Conservation (phyloP, 2,329 filamentous ascomycete species). For the Alternaria sp. region DNA sequence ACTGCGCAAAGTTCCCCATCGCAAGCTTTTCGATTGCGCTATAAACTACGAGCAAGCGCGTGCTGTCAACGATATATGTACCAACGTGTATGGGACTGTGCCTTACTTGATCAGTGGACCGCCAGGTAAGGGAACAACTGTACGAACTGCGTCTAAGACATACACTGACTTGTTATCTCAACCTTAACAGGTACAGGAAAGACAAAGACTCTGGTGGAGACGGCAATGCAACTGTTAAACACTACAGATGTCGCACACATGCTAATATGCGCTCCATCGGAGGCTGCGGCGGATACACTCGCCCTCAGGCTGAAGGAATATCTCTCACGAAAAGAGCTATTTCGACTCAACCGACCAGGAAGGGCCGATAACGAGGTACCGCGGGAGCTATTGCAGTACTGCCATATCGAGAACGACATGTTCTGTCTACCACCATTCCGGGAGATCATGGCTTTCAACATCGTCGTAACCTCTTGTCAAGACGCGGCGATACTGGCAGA, state of each 20-base stretch:
- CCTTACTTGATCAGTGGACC: constrained; percentile 59
- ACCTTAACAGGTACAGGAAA: constrained; percentile 55
- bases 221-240: constrained; percentile 45
- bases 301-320: constrained; percentile 49
- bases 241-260: constrained; percentile 40
- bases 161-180: neutral
- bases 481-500: constrained; percentile 52
- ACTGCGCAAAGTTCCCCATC: constrained; percentile 45
- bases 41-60: constrained; percentile 59
- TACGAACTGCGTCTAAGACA: neutral
- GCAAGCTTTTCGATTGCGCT: constrained; percentile 48
- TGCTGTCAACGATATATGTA: constrained; percentile 52
- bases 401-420: constrained; percentile 49
- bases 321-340: constrained; percentile 46
- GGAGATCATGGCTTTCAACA: constrained; percentile 49
- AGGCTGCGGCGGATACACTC: constrained; percentile 55
- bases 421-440: constrained; percentile 51
- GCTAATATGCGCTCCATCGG: constrained; percentile 55
- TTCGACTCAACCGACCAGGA: constrained; percentile 52
- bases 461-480: constrained; percentile 53
- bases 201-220: constrained; percentile 59
- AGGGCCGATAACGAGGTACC: constrained; percentile 54
- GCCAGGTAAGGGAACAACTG: constrained; percentile 59
- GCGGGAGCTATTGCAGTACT: constrained; percentile 47
- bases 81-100: constrained; percentile 52